Evolutionary conservation across 495 filamentous ascomycete species (phyloP), one percentile per base, ranked within the genome.

Genomic region (Paragyromitra xinjiangensis): DNA sequence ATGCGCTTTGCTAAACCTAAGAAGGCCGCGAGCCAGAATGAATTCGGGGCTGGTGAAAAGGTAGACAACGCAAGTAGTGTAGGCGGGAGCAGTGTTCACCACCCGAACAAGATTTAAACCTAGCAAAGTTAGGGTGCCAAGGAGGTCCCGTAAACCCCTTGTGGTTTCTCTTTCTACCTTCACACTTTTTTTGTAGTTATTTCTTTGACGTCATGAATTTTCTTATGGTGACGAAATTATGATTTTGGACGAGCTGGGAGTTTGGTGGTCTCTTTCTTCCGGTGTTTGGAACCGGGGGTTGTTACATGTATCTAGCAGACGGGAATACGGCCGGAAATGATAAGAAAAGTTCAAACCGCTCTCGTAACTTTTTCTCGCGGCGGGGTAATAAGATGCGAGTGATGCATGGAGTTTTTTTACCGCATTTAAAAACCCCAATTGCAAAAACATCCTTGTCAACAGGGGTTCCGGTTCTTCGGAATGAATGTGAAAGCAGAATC

Each of bases 31-130:
- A 34, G 75, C 34, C 73, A 83, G 9, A 85, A 85, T 11, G 88
- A 86, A 0, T 88, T 88, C 78, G 89, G 29, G 29, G 29, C 29
- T 34, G 29, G 29, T 34, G 29, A 87, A 68, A 87, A 85, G 63
- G 86, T 87, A 79, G 61, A 14, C 14, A 48, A 16, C 34, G 40
- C 22, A 48, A 81, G 68, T 8, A 34, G 44, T 6, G 9, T 37
- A 0, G 6, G 77, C 83, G 19, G 68, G 78, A 45, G 26, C 83
- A 82, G 81, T 75, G 81, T 37, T 48, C 70, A 42, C 68, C 73
- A 34, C 83, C 84, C 71, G 42, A 74, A 8, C 51, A 79, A n/a
- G 56, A 71, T 19, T 42, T 75, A 7, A 22, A 58, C 37, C 34
- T 22, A 66, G 64, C 53, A 44, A 34, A 12, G 26, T 34, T 56